Conservation (phyloP, 768 basidiomycete species). For the Russula olivacea region DNA sequence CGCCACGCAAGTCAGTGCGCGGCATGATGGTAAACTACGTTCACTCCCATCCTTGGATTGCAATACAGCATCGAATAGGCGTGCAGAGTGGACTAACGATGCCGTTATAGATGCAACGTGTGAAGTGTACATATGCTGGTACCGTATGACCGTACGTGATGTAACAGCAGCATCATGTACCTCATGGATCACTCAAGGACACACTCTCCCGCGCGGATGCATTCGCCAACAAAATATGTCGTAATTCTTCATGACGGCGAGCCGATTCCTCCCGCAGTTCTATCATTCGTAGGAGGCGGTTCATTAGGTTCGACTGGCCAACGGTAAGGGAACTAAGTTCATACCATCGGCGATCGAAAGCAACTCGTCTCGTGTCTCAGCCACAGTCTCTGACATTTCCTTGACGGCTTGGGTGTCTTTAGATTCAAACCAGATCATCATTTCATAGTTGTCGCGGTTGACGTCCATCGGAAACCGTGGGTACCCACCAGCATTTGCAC, state of each 20-base stretch:
- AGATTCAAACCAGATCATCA: neutral
- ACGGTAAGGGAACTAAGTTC: neutral
- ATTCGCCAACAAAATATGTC: conserved; percentile 19
- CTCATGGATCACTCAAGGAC: conserved; percentile 12
- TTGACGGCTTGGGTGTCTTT: conserved; percentile 10
- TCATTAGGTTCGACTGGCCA: neutral
- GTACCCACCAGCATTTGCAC: conserved; percentile 13
- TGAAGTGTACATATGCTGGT: no score
- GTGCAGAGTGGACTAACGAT: no score
- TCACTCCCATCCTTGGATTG: no score
- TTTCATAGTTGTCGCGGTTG: neutral
- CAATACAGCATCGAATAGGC: no score
- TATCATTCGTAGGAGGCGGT: neutral
- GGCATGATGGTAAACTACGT: no score
- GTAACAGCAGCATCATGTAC: neutral
- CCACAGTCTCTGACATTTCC: conserved; percentile 1
- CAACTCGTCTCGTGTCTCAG: conserved; percentile 12
- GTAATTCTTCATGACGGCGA: conserved; percentile 23
- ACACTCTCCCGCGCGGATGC: conserved; percentile 26
- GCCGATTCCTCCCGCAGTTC: conserved; percentile 20
- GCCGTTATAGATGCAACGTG: neutral
- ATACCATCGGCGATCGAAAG: conserved; percentile 10
- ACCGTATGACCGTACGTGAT: no score
- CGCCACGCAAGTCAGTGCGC: no score
- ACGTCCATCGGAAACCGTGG: neutral